Base-by-base conservation (phyloP, 768 basidiomycete genomes). In the Suillus placidus region DNA sequence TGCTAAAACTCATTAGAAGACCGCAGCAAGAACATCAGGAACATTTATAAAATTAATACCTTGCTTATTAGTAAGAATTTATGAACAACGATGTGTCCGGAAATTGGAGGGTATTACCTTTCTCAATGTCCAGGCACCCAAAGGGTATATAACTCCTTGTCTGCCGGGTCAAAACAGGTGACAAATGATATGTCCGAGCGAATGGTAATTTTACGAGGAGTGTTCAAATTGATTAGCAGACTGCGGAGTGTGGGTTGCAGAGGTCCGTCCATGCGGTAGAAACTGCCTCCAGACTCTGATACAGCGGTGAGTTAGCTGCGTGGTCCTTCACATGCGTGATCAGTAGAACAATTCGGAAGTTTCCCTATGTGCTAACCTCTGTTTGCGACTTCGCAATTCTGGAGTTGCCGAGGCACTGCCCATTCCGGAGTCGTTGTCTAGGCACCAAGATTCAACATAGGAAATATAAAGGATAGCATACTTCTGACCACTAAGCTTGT, bases 81-180 rank as follows among this genome's bases (percentile, higher is more conserved):
- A 60, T 26, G 7, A 60, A 26, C 4, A 20, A 40, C 37, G 38
- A 60, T 7, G 40, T 42, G 26, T 26, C 40, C 30, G 40, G 32
- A 60, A 40, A 60, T 18, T 42, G 40, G 3, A 26, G 14, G 34
- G 18, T 20, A 42, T 26, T 30, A 26, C 26, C 20, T 30, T 20
- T 42, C 58, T 60, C 18, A 60, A 60, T 26, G 58, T 20, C 40
- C 26, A 5, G 90, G 88, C 35, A 81, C 89, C 92, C 93, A 94
- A 12, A 93, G 80, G 54, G 88, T 85, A 70, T 93, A 93, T 26
- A 94, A 80, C 69, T 92, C 89, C 77, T 83, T 87, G 77, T 94
- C 93, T 30, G 83, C 80, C 16, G 86, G 83, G 74, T 94, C 91
- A 70, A 94, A 94, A 68, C 86, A 90, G 40, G 90, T 91, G 63